Evolutionary conservation across 2,329 filamentous ascomycete species (phyloP).

Genomic region (Phialocephala sp.): DNA sequence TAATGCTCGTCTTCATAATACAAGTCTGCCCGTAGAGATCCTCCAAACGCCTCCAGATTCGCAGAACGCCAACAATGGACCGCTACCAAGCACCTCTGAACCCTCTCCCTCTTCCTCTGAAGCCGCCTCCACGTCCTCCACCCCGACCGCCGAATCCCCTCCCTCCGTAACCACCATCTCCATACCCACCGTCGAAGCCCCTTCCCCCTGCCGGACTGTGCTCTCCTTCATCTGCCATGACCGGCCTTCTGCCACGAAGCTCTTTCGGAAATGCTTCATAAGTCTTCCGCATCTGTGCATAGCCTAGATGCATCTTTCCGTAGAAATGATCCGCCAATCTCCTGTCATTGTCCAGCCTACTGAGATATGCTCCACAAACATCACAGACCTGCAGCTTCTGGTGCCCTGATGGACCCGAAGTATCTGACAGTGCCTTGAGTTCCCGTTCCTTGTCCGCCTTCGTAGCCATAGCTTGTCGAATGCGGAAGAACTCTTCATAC

Average conservation of each 20-base stretch:
- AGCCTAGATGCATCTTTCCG: constrained; percentile 98
- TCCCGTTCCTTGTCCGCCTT: constrained; percentile 88
- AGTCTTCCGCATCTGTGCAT: constrained; percentile 97
- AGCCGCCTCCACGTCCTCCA: constrained; percentile 35
- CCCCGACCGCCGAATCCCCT: constrained; percentile 47
- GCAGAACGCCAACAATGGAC: constrained; percentile 1
- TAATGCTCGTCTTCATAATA: background rate
- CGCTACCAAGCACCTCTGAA: constrained; percentile 39
- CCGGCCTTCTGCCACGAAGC: constrained; percentile 72
- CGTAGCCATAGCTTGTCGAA: constrained; percentile 78
- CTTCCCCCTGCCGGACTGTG: constrained; percentile 55
- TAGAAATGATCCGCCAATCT: constrained; percentile 97
- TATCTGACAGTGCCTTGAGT: constrained; percentile 88
- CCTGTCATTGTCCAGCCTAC: constrained; percentile 90
- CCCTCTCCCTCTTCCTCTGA: constrained; percentile 39
- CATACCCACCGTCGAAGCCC: constrained; percentile 60
- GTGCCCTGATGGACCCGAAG: constrained; percentile 89
- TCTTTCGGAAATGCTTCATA: constrained; percentile 87
- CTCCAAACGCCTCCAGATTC: constrained; percentile 6
- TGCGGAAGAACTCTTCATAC: constrained; percentile 85
- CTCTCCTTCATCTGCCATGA: constrained; percentile 57
- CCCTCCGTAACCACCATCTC: constrained; percentile 47
- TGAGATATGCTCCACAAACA: constrained; percentile 95
- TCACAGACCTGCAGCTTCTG: constrained; percentile 99
- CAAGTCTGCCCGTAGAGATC: background rate